phyloP scores from a whole-genome alignment of 768 basidiomycete species.

The Termitomyces sp. region DNA sequence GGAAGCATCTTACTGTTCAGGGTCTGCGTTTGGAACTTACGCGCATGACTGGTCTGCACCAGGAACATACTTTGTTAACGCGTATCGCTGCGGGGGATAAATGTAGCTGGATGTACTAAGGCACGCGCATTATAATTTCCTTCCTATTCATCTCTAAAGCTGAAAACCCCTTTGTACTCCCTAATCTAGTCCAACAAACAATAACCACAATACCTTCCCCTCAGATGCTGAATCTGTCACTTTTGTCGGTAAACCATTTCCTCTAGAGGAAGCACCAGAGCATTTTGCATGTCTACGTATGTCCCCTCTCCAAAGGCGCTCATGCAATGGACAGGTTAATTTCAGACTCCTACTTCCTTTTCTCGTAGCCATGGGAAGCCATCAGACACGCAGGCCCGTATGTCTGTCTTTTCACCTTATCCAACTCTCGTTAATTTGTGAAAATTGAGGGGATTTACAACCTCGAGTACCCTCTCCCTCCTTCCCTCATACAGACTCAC shows the following conservation, averaged over 20 bases:
- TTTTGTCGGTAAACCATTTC: slow-evolving; percentile 90
- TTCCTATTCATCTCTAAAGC: too few relatives aligned
- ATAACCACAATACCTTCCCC: too few relatives aligned
- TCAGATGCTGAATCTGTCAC: slow-evolving; percentile 60
- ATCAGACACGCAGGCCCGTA: slow-evolving; percentile 92
- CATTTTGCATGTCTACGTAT: slow-evolving; percentile 77
- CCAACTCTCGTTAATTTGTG: background rate
- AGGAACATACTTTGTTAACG: slow-evolving; percentile 76
- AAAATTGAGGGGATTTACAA: slow-evolving; percentile 76
- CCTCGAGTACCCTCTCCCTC: slow-evolving; percentile 66
- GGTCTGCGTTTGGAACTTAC: slow-evolving; percentile 41
- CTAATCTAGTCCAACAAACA: too few relatives aligned
- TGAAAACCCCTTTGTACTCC: too few relatives aligned
- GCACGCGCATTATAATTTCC: slow-evolving; percentile 43
- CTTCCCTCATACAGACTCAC: slow-evolving; percentile 70
- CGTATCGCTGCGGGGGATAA: slow-evolving; percentile 75
- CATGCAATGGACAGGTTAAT: background rate
- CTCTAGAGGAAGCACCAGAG: slow-evolving; percentile 82
- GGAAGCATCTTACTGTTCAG: slow-evolving; percentile 39
- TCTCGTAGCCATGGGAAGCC: slow-evolving; percentile 95
- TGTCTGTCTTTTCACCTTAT: slow-evolving; percentile 28
- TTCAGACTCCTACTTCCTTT: slow-evolving; percentile 62
- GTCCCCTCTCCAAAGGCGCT: slow-evolving; percentile 27
- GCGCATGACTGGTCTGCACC: slow-evolving; percentile 71
- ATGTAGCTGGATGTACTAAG: slow-evolving; percentile 81